Evolutionary conservation across 192 early-diverging fungal genomes (phyloP).

Genomic region (Mortierella hygrophila): DNA sequence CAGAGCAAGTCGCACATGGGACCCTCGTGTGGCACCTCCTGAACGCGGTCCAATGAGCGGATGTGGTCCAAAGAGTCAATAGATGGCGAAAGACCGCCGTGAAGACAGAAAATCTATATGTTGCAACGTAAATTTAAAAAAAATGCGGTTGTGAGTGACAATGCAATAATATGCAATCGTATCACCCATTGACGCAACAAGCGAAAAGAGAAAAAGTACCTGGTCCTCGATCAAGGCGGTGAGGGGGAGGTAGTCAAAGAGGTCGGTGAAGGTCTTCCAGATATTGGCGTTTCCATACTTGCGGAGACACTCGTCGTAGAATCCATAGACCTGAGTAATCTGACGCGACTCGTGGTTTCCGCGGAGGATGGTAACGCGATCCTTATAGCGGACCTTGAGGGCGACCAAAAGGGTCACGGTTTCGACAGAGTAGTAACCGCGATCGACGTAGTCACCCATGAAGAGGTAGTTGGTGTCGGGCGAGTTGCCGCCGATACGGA

Average conservation of each 20-base stretch:
- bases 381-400: constrained; percentile 93
- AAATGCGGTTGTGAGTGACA: neutral
- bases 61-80: constrained; percentile 98
- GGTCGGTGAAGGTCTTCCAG: constrained; percentile 97
- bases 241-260: constrained; percentile 97
- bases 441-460: constrained; percentile 99
- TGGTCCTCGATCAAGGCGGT: constrained; percentile 97
- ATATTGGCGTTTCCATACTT: constrained; percentile 99
- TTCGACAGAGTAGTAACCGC: constrained; percentile 99
- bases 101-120: constrained; percentile 93
- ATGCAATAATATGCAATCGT: neutral
- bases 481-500: constrained; percentile 95
- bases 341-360: constrained; percentile 99
- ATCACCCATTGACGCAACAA: neutral
- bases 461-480: constrained; percentile 99
- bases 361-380: constrained; percentile 96
- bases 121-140: neutral
- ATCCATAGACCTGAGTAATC: constrained; percentile 99
- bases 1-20: constrained; percentile 91
- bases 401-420: constrained; percentile 96
- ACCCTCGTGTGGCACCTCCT: constrained; percentile 90
- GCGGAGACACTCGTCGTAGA: constrained; percentile 98
- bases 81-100: constrained; percentile 97
- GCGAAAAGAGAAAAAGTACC: constrained; percentile 38
- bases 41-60: constrained; percentile 93